These are phyloP conservation scores for Serendipita indica DNA, from an alignment of 768 basidiomycete genomes.

Conservation along the genomic window DNA sequence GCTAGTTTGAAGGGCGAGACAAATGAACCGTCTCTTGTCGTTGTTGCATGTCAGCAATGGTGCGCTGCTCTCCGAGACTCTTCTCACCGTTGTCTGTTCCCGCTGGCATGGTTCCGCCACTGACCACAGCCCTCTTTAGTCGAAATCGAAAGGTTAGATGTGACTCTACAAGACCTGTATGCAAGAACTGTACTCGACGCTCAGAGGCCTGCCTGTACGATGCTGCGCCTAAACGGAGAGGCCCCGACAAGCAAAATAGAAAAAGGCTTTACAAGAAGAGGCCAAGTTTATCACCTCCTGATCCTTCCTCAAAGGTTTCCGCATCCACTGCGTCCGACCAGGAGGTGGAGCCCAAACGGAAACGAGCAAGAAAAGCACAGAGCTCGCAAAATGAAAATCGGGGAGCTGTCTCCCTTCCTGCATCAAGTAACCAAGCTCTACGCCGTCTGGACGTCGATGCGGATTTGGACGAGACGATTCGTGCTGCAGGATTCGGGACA, in stretches of 20 bases:
- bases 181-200: constrained; percentile 69
- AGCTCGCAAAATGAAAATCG: too few relatives aligned
- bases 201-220: constrained; percentile 70
- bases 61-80: constrained; percentile 26
- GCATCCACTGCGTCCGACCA: too few relatives aligned
- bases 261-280: constrained; percentile 78
- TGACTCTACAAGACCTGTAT: constrained; percentile 66
- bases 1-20: neutral
- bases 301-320: constrained; percentile 7
- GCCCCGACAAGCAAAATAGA: constrained; percentile 75
- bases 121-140: constrained; percentile 31
- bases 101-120: neutral
- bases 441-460: neutral
- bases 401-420: too few relatives aligned
- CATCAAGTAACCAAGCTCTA: neutral
- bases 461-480: neutral
- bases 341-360: too few relatives aligned
- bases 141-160: constrained; percentile 76
- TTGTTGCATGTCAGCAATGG: constrained; percentile 80
- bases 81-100: neutral
- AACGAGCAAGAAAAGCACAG: too few relatives aligned
- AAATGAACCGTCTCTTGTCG: constrained; percentile 48
- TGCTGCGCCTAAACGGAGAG: constrained; percentile 62
- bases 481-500: neutral
- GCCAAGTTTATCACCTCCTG: constrained; percentile 22